Evolutionary conservation across 306 rosid species (phyloP).

Genomic region (Medicago ruthenica): DNA sequence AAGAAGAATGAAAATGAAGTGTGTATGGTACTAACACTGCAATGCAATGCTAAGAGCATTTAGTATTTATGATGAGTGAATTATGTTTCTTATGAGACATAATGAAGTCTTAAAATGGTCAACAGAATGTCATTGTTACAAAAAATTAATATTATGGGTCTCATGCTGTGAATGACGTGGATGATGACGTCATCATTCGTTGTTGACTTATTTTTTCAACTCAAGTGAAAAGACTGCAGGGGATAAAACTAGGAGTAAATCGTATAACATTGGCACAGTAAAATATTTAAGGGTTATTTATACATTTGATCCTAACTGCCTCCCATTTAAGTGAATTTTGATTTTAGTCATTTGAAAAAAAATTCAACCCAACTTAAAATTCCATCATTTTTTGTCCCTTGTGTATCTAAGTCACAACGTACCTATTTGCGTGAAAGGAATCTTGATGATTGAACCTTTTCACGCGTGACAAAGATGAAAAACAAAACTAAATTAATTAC

Average conservation of each 20-base stretch:
- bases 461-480: no score
- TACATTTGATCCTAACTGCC: no score
- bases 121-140: background rate
- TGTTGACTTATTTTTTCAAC: constrained; percentile 60
- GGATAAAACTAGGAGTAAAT: background rate
- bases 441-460: no score
- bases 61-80: constrained; percentile 39
- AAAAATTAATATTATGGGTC: background rate
- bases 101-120: background rate
- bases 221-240: background rate
- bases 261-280: background rate
- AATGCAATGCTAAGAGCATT: constrained; percentile 36
- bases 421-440: no score
- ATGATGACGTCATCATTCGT: constrained; percentile 53
- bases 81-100: background rate
- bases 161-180: constrained; percentile 58
- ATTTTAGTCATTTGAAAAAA: no score
- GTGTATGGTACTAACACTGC: constrained; percentile 4
- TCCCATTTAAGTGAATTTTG: no score
- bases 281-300: no score
- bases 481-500: no score
- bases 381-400: no score
- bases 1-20: background rate
- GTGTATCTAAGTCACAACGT: no score
- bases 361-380: no score